Percentiles rank a stretch among this genome's conserved stretches.
phyloP scores from a whole-genome alignment of 2,329 filamentous ascomycete species.

The Cytospora chrysosperma region DNA sequence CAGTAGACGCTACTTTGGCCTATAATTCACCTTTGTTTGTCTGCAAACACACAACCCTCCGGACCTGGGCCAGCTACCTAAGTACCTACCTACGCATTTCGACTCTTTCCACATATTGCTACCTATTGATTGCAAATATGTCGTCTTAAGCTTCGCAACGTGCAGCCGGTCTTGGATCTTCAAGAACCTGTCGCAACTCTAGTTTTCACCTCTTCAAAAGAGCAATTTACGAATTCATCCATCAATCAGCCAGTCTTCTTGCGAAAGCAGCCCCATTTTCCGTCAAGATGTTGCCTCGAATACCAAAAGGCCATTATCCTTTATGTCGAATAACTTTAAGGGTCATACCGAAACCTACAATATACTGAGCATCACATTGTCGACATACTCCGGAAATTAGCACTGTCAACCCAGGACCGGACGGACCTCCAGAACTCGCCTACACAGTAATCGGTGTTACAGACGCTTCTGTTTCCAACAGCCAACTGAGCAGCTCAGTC shows the following conservation, averaged over 20 bases:
- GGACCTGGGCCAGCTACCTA: neutral
- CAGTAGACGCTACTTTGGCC: too few species aligned
- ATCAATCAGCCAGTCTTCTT: neutral
- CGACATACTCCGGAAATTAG: neutral
- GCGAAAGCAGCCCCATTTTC: constrained; percentile 14
- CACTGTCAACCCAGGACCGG: neutral
- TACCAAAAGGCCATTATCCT: constrained; percentile 25
- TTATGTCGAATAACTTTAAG: constrained; percentile 3
- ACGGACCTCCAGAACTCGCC: neutral
- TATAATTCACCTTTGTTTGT: constrained; percentile 2
- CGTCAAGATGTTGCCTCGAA: constrained; percentile 43
- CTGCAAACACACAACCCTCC: neutral
- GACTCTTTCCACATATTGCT: neutral
- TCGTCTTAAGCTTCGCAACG: constrained; percentile 5
- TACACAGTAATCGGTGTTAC: neutral
- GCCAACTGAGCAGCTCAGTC: neutral
- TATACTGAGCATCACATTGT: constrained; percentile 12
- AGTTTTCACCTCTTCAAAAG: constrained; percentile 3
- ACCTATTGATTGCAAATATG: constrained; percentile 3
- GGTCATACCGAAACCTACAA: constrained; percentile 25
- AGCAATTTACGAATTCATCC: constrained; percentile 1
- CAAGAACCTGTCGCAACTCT: constrained; percentile 15
- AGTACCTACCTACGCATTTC: neutral
- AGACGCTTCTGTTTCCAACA: neutral
- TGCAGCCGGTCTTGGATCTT: constrained; percentile 19